Conservation (phyloP, 306 rosid species). For the Arachis hypogaea region DNA sequence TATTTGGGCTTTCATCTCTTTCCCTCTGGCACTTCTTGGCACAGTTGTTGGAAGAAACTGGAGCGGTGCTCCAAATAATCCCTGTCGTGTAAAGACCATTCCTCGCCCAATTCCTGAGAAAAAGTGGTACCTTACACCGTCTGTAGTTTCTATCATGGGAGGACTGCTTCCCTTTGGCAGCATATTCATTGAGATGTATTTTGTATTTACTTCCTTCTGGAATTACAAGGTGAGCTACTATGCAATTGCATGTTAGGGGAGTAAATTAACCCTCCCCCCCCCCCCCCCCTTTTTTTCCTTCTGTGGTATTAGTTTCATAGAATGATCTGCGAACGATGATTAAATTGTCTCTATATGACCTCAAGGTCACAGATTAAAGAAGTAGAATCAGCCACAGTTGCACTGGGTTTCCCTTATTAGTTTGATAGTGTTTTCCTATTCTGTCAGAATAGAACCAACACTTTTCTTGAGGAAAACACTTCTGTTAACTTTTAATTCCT, state of each 20-base stretch:
- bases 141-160: conserved; percentile 97
- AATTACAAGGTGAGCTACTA: conserved; percentile 66
- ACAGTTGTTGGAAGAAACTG: conserved; percentile 99
- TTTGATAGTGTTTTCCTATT: conserved; percentile 10
- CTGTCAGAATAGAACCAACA: conserved; percentile 9
- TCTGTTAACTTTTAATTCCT: conserved; percentile 15
- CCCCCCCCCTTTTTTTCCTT: too few species aligned
- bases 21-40: conserved; percentile 99
- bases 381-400: too few species aligned
- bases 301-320: too few species aligned
- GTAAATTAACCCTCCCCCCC: not conserved
- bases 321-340: too few species aligned
- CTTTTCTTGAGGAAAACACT: conserved; percentile 18
- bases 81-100: conserved; percentile 98
- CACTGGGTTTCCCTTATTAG: not conserved
- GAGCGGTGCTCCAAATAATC: conserved; percentile 99
- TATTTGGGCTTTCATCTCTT: conserved; percentile 98
- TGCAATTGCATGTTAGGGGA: conserved; percentile 25
- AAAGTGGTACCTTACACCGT: conserved; percentile 99
- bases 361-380: too few species aligned
- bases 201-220: conserved; percentile 99
- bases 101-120: conserved; percentile 99
- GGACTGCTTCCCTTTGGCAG: conserved; percentile 99
- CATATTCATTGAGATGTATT: conserved; percentile 99
- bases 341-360: too few species aligned